A percentile compares a stretch with the other conserved stretches of the same genome.
Evolutionary conservation across 441 rosid species (phyloP).

Genomic region (Bocquillonia castaneifolia): DNA sequence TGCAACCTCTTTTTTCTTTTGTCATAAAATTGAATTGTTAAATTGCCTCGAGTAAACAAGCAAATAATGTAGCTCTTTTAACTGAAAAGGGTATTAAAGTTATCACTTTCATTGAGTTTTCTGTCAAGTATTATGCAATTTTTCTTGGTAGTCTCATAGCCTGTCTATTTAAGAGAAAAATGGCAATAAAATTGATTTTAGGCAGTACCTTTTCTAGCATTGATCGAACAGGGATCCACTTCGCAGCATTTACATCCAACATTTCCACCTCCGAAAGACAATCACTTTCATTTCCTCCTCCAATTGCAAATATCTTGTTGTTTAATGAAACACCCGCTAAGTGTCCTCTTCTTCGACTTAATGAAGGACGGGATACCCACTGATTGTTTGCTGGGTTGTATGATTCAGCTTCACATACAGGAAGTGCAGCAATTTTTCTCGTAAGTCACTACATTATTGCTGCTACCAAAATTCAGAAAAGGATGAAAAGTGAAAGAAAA

Average conservation of each 20-base stretch:
- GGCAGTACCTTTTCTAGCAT: conserved; percentile 55
- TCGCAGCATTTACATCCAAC: conserved; percentile 68
- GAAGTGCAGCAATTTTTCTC: conserved; percentile 10
- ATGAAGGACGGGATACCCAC: conserved; percentile 58
- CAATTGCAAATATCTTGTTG: conserved; percentile 62
- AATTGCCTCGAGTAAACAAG: no score
- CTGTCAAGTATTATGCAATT: not conserved
- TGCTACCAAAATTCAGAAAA: not conserved
- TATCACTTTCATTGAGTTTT: not conserved
- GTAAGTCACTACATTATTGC: not conserved
- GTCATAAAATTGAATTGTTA: no score
- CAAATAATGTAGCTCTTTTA: not conserved
- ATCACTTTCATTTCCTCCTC: conserved; percentile 54
- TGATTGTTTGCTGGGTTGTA: conserved; percentile 45
- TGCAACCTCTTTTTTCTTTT: no score
- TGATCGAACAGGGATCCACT: conserved; percentile 58
- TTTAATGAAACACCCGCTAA: conserved; percentile 54
- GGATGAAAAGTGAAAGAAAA: conserved; percentile 8
- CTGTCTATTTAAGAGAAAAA: not conserved
- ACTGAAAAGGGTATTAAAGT: not conserved
- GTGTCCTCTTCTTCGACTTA: conserved; percentile 47
- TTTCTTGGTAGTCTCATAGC: not conserved
- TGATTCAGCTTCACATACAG: conserved; percentile 54
- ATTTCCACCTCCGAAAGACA: conserved; percentile 75
- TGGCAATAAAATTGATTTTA: not conserved